Conservation (phyloP, 2,329 filamentous ascomycete genomes). For the Neonectria ditissima region DNA sequence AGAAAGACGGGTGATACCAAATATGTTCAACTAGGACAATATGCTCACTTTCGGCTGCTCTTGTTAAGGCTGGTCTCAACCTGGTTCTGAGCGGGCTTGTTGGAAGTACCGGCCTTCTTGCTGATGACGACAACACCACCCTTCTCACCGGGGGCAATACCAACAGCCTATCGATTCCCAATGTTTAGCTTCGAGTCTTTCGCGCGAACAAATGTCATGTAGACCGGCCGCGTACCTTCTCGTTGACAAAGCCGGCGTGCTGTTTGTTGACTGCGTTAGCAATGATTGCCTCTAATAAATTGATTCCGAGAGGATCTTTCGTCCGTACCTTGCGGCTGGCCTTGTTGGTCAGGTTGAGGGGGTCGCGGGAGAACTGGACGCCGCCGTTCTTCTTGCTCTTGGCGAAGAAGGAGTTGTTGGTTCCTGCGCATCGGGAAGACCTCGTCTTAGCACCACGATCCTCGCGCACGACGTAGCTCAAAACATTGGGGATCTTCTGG, state of each 20-base stretch:
- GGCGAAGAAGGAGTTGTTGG: conserved; percentile 90
- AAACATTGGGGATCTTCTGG: conserved; percentile 8
- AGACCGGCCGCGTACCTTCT: conserved; percentile 74
- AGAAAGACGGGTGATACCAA: background rate
- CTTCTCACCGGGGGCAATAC: conserved; percentile 80
- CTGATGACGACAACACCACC: conserved; percentile 83
- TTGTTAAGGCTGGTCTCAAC: conserved; percentile 78
- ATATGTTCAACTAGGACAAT: background rate
- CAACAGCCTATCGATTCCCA: conserved; percentile 74
- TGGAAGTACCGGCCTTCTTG: conserved; percentile 81
- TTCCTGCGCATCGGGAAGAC: conserved; percentile 65
- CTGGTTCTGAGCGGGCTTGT: conserved; percentile 78
- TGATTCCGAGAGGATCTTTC: background rate
- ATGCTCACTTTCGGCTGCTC: conserved; percentile 75
- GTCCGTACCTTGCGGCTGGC: conserved; percentile 85
- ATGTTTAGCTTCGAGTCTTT: conserved; percentile 39
- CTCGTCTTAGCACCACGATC: conserved; percentile 38
- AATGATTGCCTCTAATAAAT: background rate
- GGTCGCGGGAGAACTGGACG: conserved; percentile 92
- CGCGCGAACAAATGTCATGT: conserved; percentile 29
- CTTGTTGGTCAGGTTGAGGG: conserved; percentile 92
- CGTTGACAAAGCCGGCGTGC: conserved; percentile 94
- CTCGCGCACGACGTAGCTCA: conserved; percentile 29
- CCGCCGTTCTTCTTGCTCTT: conserved; percentile 86
- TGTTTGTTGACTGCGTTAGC: conserved; percentile 65